phyloP scores from a whole-genome alignment of 1,284 basidiomycete species.

The Pisolithus thermaeus region DNA sequence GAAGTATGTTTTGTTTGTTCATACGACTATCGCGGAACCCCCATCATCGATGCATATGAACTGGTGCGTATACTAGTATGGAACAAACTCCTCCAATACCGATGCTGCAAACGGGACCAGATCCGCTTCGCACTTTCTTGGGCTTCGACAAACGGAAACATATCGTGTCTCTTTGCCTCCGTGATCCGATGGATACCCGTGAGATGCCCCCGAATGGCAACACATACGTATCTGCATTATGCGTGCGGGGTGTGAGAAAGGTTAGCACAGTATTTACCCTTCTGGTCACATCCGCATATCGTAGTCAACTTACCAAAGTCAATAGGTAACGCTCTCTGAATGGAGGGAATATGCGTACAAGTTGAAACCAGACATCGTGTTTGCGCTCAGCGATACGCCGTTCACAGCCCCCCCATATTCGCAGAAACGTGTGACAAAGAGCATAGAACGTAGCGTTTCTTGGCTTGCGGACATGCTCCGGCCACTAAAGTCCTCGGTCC shows the following conservation, averaged over 20 bases:
- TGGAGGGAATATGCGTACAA: too few relatives aligned
- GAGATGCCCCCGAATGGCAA: conserved; percentile 70
- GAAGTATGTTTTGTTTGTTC: neutral
- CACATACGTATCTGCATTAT: conserved; percentile 47
- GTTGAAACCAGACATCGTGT: too few relatives aligned
- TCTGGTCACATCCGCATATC: conserved; percentile 5
- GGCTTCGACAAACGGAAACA: conserved; percentile 47
- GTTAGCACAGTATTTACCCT: conserved; percentile 28
- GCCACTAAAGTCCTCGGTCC: conserved; percentile 5
- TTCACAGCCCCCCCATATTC: too few relatives aligned
- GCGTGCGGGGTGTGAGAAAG: conserved; percentile 67
- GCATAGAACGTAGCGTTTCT: conserved; percentile 55
- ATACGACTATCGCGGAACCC: neutral
- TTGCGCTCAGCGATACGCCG: too few relatives aligned
- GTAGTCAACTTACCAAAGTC: neutral
- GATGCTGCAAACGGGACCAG: conserved; percentile 43
- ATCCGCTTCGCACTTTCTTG: conserved; percentile 54
- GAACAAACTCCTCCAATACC: conserved; percentile 58
- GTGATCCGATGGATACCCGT: conserved; percentile 58
- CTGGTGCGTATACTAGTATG: conserved; percentile 39
- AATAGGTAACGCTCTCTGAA: conserved; percentile 56
- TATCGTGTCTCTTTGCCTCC: conserved; percentile 52
- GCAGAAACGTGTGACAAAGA: too few relatives aligned
- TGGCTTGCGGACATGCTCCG: conserved; percentile 57
- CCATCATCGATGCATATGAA: neutral